phyloP scores from a whole-genome alignment of 2,329 filamentous ascomycete genomes.

The Cercospora brassicicola region DNA sequence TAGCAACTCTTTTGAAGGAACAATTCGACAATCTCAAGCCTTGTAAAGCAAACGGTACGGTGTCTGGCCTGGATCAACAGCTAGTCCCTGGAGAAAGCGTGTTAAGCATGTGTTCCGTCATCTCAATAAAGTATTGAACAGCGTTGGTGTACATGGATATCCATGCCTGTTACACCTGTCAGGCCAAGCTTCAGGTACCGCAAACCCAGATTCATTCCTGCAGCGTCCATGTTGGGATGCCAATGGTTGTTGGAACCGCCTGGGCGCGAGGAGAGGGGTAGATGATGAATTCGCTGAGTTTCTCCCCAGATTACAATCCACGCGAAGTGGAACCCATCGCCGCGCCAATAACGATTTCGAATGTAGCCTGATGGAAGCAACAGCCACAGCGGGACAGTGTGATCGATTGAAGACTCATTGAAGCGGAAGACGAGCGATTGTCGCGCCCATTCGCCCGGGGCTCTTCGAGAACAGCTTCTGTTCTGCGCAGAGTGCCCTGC shows the following conservation, averaged over 20 bases:
- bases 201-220: background rate
- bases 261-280: background rate
- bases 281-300: background rate
- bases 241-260: background rate
- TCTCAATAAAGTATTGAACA: background rate
- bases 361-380: background rate
- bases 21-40: background rate
- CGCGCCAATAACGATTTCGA: background rate
- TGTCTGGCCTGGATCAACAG: background rate
- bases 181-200: background rate
- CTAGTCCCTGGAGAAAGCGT: background rate
- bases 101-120: background rate
- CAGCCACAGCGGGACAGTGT: background rate
- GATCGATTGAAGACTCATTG: background rate
- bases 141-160: background rate
- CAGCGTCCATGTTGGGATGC: background rate
- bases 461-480: background rate
- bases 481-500: background rate
- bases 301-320: background rate
- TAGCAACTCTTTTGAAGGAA: background rate
- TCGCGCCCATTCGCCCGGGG: background rate
- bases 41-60: background rate
- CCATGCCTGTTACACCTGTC: background rate
- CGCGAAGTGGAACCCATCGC: background rate
- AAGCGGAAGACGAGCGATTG: background rate